Base-by-base conservation (phyloP, 495 filamentous ascomycete genomes). In the Trichoderma asperelloides region DNA sequence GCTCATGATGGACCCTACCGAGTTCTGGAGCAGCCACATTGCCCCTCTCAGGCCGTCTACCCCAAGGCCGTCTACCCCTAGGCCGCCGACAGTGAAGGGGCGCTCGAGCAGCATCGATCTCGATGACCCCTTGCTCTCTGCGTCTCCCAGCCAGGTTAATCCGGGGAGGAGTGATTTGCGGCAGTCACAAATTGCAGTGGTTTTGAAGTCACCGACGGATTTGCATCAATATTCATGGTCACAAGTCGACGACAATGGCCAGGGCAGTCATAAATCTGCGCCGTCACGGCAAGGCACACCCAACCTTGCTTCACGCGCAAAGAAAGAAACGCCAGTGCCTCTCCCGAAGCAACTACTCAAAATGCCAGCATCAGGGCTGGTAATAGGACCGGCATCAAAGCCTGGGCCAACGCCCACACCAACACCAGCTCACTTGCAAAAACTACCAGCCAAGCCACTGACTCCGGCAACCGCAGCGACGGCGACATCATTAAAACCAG, bases 261-360 rank as follows among this genome's bases (percentile, higher is more conserved):
- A 28, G 1, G 55, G 27, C 3, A 60, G 2, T 9, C 27, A 3
- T 3, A 25, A 3, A 60, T 23, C 55, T 28, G 9, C 1, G n/a
- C 8, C 12, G 30, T 60, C 25, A 28, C 23, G 30, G 27, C 55
- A 28, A 13, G 21, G 12, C 18, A 13, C 63, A 5, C 39, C 30
- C 41, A 37, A 25, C 37, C 16, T 65, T 9, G 1, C 5, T n/a
- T 65, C 64, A 37, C 41, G 39, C 41, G 18, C 64, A 25, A 45
- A 40, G 12, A 65, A 65, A 23, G 39, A 65, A 23, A 65, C 64
- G n/a, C 64, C 64, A 12, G 64, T 65, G 6, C 64, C 64, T 21
- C 33, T 65, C 12, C 64, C 64, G 2, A 28, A 12, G 16, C 55
- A 23, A 13, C 6, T 64, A 13, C 5, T 62, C 21, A 25, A 13